phyloP scores from a whole-genome alignment of 176 grass and related monocot species.

The Hsuehochloa calcarea region DNA sequence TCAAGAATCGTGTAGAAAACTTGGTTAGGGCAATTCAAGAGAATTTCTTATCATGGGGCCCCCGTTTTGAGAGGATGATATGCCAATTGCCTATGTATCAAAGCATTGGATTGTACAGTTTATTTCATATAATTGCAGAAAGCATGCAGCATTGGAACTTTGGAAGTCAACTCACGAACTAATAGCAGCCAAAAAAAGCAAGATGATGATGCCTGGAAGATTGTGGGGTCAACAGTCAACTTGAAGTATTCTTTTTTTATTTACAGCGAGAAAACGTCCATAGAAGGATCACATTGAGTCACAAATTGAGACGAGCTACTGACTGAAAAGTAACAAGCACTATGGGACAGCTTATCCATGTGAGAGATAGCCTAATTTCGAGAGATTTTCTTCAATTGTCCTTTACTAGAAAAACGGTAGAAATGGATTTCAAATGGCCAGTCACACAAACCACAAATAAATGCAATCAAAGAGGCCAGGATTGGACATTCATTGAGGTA shows the following conservation, averaged over 20 bases:
- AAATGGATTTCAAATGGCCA: background rate
- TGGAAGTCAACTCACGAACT: background rate
- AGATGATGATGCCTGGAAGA: background rate
- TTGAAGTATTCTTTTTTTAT: background rate
- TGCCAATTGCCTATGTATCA: background rate
- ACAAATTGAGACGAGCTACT: background rate
- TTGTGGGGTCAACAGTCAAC: background rate
- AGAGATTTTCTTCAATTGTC: background rate
- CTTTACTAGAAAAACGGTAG: background rate
- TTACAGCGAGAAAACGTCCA: background rate
- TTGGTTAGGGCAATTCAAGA: background rate
- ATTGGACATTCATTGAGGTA: background rate
- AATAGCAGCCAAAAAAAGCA: slow-evolving; percentile 15
- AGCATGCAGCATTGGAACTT: background rate
- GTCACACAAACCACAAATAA: slow-evolving; percentile 5
- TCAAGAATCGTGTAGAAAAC: background rate
- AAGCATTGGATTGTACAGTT: background rate
- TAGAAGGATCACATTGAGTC: background rate
- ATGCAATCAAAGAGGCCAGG: background rate
- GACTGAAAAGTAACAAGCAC: background rate
- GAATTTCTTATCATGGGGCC: background rate
- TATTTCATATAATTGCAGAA: background rate
- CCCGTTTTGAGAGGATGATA: background rate
- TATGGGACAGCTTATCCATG: background rate
- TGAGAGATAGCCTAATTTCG: background rate